Conservation (phyloP, 441 rosid species). For the Corymbia calophylla region DNA sequence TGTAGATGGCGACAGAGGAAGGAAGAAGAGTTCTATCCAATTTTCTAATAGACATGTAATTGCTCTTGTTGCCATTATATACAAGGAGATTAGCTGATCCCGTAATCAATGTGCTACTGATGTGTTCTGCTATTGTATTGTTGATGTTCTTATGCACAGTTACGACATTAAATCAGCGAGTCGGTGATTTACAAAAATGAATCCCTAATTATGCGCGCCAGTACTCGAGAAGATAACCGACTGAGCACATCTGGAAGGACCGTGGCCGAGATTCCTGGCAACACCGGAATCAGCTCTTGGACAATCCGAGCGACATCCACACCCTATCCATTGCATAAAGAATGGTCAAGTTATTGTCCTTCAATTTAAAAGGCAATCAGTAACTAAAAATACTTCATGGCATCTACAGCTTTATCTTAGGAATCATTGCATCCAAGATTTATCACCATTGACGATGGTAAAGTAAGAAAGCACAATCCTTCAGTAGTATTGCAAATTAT, state of each 20-base stretch:
- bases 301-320: constrained; percentile 46
- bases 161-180: neutral
- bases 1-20: neutral
- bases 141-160: neutral
- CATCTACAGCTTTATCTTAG: neutral
- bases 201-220: constrained; percentile 81
- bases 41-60: neutral
- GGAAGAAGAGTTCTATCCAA: neutral
- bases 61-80: neutral
- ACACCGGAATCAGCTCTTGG: constrained; percentile 67
- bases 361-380: neutral
- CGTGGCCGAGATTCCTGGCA: constrained; percentile 76
- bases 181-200: constrained; percentile 26
- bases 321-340: constrained; percentile 24
- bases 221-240: constrained; percentile 71
- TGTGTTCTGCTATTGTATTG: neutral
- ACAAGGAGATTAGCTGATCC: neutral
- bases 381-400: neutral
- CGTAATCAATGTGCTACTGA: neutral
- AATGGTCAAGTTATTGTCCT: neutral
- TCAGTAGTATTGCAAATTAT: neutral
- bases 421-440: neutral
- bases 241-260: constrained; percentile 74
- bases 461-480: neutral
- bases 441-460: neutral